Percentiles rank a stretch among this genome's conserved stretches.
Conservation (phyloP, 768 basidiomycete genomes). For the Dacryopinax primogenitus region DNA sequence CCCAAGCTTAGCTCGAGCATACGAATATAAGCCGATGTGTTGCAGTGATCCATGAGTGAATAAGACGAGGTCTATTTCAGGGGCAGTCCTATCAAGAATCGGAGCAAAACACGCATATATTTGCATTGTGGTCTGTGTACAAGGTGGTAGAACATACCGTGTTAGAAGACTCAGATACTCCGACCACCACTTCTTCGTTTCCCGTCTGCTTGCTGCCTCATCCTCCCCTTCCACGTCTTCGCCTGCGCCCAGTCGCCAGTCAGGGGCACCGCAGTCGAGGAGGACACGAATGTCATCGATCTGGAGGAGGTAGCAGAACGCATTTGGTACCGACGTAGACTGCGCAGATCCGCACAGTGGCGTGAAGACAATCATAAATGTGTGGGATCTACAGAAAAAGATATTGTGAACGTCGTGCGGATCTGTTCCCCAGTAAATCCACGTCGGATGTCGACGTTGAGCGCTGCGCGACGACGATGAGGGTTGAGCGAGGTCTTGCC, state of each 20-base stretch:
- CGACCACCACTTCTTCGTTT: conserved; percentile 28
- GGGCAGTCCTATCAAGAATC: conserved; percentile 29
- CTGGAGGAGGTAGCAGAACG: conserved; percentile 64
- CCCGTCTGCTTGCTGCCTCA: conserved; percentile 36
- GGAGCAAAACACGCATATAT: conserved; percentile 5
- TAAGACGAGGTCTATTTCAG: conserved; percentile 76
- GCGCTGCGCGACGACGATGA: background rate
- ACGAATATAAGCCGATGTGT: conserved; percentile 86
- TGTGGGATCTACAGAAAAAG: background rate
- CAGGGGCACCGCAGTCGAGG: conserved; percentile 87
- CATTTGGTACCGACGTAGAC: conserved; percentile 49
- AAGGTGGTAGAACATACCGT: conserved; percentile 12
- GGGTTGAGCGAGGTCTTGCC: background rate
- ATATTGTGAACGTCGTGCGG: background rate
- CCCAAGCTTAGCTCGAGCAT: conserved; percentile 76
- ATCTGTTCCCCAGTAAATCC: background rate
- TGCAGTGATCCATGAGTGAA: conserved; percentile 86
- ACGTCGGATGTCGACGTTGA: conserved; percentile 4
- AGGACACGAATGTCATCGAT: conserved; percentile 89
- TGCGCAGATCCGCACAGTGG: conserved; percentile 77
- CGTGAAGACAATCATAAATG: conserved; percentile 81
- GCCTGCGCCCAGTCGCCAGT: conserved; percentile 57
- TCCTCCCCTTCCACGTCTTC: conserved; percentile 25
- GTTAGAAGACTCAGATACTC: conserved; percentile 11
- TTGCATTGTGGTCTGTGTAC: conserved; percentile 9